These are phyloP conservation scores for Achlya hypogyna DNA, from an alignment of 352 stramenopile species.

Conservation along the genomic window DNA sequence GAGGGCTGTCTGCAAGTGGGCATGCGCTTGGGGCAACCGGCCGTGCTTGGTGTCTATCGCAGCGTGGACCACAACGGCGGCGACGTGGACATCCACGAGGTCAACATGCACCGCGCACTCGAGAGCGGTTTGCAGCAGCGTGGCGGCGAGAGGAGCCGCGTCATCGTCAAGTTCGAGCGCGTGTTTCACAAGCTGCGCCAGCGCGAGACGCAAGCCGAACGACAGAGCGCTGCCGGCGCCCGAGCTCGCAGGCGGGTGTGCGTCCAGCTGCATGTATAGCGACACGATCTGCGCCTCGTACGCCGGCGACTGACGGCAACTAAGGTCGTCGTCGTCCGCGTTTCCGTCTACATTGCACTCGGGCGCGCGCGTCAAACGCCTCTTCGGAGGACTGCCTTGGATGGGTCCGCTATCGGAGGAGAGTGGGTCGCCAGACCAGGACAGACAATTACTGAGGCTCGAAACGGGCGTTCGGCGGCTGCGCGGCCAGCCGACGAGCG, in stretches of 20 bases:
- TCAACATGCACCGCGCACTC: slow-evolving; percentile 2
- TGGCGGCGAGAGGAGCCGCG: background rate
- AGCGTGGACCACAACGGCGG: background rate
- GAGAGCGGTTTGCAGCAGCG: background rate
- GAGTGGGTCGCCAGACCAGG: background rate
- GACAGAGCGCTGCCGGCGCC: background rate
- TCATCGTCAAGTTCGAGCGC: background rate
- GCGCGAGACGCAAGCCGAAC: background rate
- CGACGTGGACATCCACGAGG: background rate
- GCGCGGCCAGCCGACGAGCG: too few species aligned
- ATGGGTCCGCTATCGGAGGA: too few species aligned
- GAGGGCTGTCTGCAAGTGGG: slow-evolving; percentile 7
- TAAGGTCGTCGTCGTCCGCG: background rate
- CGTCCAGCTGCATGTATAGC: slow-evolving; percentile 11
- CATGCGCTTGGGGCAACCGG: background rate
- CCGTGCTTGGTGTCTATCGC: background rate
- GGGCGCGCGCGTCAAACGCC: background rate
- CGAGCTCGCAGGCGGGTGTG: background rate
- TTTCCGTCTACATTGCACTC: too few species aligned
- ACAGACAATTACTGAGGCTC: background rate
- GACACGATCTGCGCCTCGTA: slow-evolving; percentile 12
- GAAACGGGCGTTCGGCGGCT: too few species aligned
- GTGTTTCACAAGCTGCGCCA: slow-evolving; percentile 3
- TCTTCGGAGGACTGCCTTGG: too few species aligned
- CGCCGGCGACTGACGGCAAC: background rate